Base-by-base conservation (phyloP, 2,329 filamentous ascomycete genomes). In the Plenodomus lindquistii region DNA sequence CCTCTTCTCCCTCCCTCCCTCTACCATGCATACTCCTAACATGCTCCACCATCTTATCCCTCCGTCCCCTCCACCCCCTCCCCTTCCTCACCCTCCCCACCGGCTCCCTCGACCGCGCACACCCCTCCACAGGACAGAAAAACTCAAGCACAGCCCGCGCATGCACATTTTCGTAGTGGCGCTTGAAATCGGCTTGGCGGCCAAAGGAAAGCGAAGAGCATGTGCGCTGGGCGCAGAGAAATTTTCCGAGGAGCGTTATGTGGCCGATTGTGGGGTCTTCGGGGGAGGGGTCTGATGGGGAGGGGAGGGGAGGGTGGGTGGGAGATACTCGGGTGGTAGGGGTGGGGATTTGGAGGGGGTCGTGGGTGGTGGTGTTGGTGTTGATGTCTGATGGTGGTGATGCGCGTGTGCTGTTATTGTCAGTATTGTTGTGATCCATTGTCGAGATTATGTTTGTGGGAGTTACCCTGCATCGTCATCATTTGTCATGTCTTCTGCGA, bases 41-140 rank as follows among this genome's bases (percentile, higher is more conserved):
- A 42, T 69, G 66, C 36, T 69, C 66, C 7, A 58, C 50, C 48
- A 63, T 62, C 35, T 71, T 71, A 43, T 71, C 68, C 31, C 57
- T 66, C 7, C 68, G 47, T 0, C 42, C 48, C 2, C 60, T 61
- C 40, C 70, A 70, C 37, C 66, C 61, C 6, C 62, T 46, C 0
- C 65, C 62, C 21, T 59, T 59, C 8, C 59, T 58, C 24, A 47
- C 59, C 0, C 56, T 60, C 6, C 59, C 52, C 0, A 35, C 41
- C 2, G 54, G 53, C 1, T 40, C 44, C 10, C 38, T 52, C 2
- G 61, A 63, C 5, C 66, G 56, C 0, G 40, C n/a, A 35, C 65
- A 69, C 2, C 58, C 63, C 2, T 27, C 4, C 2, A 51, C 7
- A 0, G 56, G 44, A 22, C 68, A 71, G 24, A 60, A 70, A 37